A percentile compares a stretch with the other conserved stretches of the same genome.
Evolutionary conservation across 225 moss, liverwort and hornwort genomes (phyloP).

Genomic region (Ulota crispa): DNA sequence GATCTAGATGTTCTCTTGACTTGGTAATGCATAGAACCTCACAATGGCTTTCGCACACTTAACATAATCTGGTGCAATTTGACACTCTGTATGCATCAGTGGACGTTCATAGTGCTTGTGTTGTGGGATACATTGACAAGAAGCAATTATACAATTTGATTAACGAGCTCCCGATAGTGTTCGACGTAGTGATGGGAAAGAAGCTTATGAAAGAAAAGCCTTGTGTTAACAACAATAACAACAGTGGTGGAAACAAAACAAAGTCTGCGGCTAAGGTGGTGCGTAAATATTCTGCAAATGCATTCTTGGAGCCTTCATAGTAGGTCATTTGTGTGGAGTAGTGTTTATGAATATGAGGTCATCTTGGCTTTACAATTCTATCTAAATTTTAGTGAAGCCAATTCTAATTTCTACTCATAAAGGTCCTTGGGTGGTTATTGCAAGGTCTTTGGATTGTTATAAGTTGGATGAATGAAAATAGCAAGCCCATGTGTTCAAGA

Average conservation of each 20-base stretch:
- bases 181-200: slow-evolving; percentile 44
- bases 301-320: background rate
- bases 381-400: background rate
- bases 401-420: background rate
- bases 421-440: background rate
- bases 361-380: background rate
- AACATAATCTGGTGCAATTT: background rate
- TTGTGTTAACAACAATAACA: slow-evolving; percentile 22
- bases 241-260: slow-evolving; percentile 30
- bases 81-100: background rate
- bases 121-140: slow-evolving; percentile 26
- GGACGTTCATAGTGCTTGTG: slow-evolving; percentile 9
- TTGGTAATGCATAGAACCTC: background rate
- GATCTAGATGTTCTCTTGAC: background rate
- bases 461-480: background rate
- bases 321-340: background rate
- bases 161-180: slow-evolving; percentile 44
- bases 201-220: slow-evolving; percentile 43
- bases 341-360: background rate
- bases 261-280: slow-evolving; percentile 39
- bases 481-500: background rate
- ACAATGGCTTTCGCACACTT: background rate
- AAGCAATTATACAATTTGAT: slow-evolving; percentile 43
- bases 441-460: no score
- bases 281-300: background rate